Conservation (phyloP, 2,329 filamentous ascomycete genomes). For the Fulvia fulva region DNA sequence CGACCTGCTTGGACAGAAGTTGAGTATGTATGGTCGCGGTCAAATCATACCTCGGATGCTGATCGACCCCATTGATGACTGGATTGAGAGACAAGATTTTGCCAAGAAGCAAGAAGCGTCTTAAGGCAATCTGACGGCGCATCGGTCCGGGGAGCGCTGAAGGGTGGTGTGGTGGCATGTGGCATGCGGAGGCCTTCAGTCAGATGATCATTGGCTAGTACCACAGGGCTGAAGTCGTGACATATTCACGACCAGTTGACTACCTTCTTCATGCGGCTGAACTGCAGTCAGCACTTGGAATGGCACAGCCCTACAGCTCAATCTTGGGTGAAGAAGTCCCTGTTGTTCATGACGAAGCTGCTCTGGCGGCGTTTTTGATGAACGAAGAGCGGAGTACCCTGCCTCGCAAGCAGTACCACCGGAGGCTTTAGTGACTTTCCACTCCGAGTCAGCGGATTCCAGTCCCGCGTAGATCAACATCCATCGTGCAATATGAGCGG, state of each 20-base stretch:
- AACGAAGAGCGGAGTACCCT: background rate
- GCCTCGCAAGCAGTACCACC: background rate
- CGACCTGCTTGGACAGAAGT: background rate
- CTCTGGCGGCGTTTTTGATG: background rate
- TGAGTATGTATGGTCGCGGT: background rate
- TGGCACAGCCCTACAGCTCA: background rate
- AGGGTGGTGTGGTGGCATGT: no score
- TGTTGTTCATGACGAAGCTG: background rate
- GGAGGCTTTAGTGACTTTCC: background rate
- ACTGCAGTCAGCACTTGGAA: background rate
- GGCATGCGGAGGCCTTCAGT: background rate
- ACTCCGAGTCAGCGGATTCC: background rate
- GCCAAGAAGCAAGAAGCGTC: slow-evolving; percentile 17
- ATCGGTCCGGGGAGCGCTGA: background rate
- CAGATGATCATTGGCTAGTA: background rate
- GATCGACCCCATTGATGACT: slow-evolving; percentile 21
- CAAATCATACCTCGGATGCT: background rate
- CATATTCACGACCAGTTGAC: background rate
- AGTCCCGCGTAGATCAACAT: background rate
- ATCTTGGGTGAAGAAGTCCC: background rate
- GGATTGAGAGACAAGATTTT: slow-evolving; percentile 11
- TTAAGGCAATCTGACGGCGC: slow-evolving; percentile 7
- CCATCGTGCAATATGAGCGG: background rate
- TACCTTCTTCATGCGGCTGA: background rate
- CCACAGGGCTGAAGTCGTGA: background rate